These are phyloP conservation scores for Xerocomus amazonicus DNA, from an alignment of 1,284 basidiomycete species.

Conservation along the genomic window DNA sequence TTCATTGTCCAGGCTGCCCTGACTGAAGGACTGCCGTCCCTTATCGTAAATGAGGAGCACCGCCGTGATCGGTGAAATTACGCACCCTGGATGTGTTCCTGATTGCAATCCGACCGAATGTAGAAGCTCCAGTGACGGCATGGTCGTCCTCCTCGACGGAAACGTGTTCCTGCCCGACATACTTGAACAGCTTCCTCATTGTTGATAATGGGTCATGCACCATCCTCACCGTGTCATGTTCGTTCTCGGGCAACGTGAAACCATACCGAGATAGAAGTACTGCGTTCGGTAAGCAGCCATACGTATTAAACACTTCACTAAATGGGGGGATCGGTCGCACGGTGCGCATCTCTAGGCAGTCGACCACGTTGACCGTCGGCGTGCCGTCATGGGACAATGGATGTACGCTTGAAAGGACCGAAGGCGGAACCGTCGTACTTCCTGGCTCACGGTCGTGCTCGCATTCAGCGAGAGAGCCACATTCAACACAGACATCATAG, in stretches of 20 bases:
- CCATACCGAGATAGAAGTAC: slow-evolving; percentile 31
- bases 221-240: slow-evolving; percentile 30
- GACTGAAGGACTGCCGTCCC: slow-evolving; percentile 14
- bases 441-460: slow-evolving; percentile 55
- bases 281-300: slow-evolving; percentile 49
- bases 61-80: slow-evolving; percentile 24
- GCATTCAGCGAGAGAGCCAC: slow-evolving; percentile 75
- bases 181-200: slow-evolving; percentile 9
- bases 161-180: slow-evolving; percentile 9
- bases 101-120: slow-evolving; percentile 10
- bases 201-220: slow-evolving; percentile 21
- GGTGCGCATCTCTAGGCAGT: slow-evolving; percentile 65
- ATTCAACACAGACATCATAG: slow-evolving; percentile 77
- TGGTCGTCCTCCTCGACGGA: neutral
- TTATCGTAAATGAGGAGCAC: slow-evolving; percentile 24
- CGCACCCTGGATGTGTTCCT: slow-evolving; percentile 31
- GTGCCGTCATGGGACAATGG: slow-evolving; percentile 9
- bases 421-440: neutral
- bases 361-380: slow-evolving; percentile 26
- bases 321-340: slow-evolving; percentile 48
- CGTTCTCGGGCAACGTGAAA: slow-evolving; percentile 36
- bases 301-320: slow-evolving; percentile 82
- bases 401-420: slow-evolving; percentile 5
- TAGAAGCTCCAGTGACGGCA: slow-evolving; percentile 16
- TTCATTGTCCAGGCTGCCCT: slow-evolving; percentile 20